Base-by-base conservation (phyloP, 306 rosid species). In the Cyamopsis tetragonoloba region DNA sequence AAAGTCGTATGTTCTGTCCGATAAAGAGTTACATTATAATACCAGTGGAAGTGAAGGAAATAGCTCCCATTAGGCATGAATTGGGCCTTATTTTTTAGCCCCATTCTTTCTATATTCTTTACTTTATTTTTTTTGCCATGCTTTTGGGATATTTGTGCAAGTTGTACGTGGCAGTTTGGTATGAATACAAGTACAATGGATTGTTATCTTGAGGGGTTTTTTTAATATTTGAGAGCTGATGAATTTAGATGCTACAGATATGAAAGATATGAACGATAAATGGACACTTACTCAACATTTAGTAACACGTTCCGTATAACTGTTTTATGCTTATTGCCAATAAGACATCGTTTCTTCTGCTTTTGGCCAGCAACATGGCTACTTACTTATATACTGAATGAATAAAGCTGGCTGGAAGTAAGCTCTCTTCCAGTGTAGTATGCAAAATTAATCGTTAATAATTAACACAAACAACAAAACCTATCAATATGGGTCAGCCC, bases 81-180 rank as follows among this genome's bases (percentile, higher is more conserved):
- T 26, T 59, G 76, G 80, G 73, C 66, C 63, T 28, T 0, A 34
- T 71, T 62, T 68, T 71, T 19, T 24, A 72, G 81, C 65, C 78
- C 68, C 49, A 75, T 66, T 76, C 31, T 48, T 75, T 67, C 49
- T 18, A 31, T 61, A 49, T 73, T 73, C 67, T 66, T 78, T 50
- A 11, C 15, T 26, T 75, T 2, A 62, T 47, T 55, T 37, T n/a
- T 1, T 28, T 60, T 51, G 34, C 38, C 44, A 57, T 63, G 47
- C 61, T 44, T 42, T 58, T 62, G 32, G 39, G 22, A 20, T 69
- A 55, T 44, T 66, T 68, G 22, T 56, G 26, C 42, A 64, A 34
- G 54, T 73, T 73, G 44, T 74, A 46, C 47, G 32, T 43, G 67
- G 39, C 42, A 12, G 57, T 38, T 5, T 58, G 31, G 18, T 32